Conservation (phyloP, 305 asterid species). For the Solanum aculeatissimum region DNA sequence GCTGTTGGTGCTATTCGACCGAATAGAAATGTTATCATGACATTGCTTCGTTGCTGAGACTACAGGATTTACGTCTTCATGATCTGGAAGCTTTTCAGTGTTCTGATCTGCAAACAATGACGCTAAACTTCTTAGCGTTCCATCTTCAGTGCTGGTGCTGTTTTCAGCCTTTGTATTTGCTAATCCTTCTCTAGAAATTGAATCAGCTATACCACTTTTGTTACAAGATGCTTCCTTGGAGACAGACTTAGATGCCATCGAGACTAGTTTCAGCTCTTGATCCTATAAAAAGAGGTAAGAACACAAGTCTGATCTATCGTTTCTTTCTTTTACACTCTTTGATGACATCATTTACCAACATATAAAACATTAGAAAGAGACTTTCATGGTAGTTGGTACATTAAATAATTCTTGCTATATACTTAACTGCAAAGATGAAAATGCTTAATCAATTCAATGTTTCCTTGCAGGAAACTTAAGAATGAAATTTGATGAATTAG, state of each 20-base stretch:
- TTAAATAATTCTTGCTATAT: background rate
- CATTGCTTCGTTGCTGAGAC: background rate
- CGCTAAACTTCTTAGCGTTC: background rate
- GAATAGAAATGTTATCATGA: slow-evolving; percentile 11
- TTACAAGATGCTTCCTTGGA: background rate
- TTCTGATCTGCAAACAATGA: background rate
- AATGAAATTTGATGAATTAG: background rate
- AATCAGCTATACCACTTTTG: background rate
- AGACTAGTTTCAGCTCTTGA: background rate
- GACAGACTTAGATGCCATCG: background rate
- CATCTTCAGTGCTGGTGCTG: background rate
- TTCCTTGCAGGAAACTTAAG: background rate
- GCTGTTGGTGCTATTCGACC: slow-evolving; percentile 20
- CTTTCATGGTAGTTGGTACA: background rate
- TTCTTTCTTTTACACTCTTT: background rate
- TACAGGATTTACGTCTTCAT: background rate
- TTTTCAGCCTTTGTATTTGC: background rate
- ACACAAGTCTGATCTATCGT: background rate
- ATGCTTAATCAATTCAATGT: background rate
- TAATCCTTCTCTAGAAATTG: background rate
- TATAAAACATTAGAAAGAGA: background rate
- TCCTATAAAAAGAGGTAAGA: background rate
- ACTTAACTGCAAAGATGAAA: background rate
- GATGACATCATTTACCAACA: background rate
- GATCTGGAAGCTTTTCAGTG: background rate